Evolutionary conservation across 306 rosid species (phyloP).

Genomic region (Malus asiatica): DNA sequence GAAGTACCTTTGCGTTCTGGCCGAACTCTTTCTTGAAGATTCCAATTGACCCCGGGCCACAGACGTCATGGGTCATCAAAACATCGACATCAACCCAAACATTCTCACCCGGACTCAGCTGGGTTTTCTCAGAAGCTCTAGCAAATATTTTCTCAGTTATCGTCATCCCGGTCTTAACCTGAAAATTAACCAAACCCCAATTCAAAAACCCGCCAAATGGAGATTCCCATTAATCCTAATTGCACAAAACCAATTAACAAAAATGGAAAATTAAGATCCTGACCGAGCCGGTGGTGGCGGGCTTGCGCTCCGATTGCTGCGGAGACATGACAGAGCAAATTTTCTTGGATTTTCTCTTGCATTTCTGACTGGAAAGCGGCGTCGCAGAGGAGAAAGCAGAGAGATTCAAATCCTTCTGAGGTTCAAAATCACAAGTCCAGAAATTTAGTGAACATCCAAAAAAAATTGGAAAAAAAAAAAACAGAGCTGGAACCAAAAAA

Average conservation of each 20-base stretch:
- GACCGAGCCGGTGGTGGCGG: conserved; percentile 63
- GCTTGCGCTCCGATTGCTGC: conserved; percentile 65
- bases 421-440: no score
- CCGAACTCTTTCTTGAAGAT: conserved; percentile 94
- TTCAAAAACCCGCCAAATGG: not conserved
- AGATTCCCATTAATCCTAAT: conserved; percentile 11
- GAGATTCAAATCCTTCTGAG: conserved; percentile 42
- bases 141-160: conserved; percentile 92
- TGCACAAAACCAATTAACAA: not conserved
- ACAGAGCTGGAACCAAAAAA: not conserved
- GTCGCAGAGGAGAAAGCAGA: conserved; percentile 36
- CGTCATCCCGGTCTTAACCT: conserved; percentile 87
- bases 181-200: conserved; percentile 15
- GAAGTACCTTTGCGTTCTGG: conserved; percentile 66
- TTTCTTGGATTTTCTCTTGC: conserved; percentile 37
- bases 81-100: conserved; percentile 79
- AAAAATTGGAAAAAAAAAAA: not conserved
- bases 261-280: not conserved
- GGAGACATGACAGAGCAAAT: conserved; percentile 65
- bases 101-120: conserved; percentile 77
- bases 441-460: not conserved
- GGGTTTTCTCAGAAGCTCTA: conserved; percentile 62
- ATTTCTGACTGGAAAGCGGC: conserved; percentile 30
- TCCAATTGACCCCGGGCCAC: conserved; percentile 93
- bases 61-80: conserved; percentile 95